Base-by-base conservation (phyloP, 192 early-diverging fungal genomes). In the Podila minutissima region DNA sequence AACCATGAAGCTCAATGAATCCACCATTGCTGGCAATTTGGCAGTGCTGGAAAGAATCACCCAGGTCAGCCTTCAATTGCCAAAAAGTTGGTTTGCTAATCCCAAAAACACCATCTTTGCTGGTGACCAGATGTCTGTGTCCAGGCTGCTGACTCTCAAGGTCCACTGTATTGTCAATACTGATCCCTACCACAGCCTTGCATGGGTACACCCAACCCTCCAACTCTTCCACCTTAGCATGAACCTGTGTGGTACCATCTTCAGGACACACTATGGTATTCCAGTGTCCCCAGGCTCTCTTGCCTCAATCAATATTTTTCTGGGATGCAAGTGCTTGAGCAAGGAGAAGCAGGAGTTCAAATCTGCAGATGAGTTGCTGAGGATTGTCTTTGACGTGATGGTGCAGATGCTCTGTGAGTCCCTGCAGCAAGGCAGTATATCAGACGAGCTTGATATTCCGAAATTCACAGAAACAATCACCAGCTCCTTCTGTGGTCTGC, bases 1-100 rank as follows among this genome's bases (percentile, higher is more conserved):
- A 41, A 69, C 67, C 67, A 69, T 69, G 67, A 50, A 17, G 67
- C 41, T 69, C 17, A 59, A 69, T n/a, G 67, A 69, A 69, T 69
- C 58, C 11, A 69, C 58, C 37, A 69, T 67, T 67, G 66, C 64
- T 32, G 68, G 68, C 37, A 69, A 69, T 62, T 50, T 61, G 59
- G 68, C 59, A 49, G 69, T 71, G 48, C 46, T 71, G 49, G 69
- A 71, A 22, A 62, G 46, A 62, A 63, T 71, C 29, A 71, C 61
- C 9, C 17, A 24, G 60, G 61, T 29, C 0, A 49, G 46, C 49
- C 48, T 71, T 62, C 60, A 71, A 53, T 26, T 62, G 69, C 60
- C 69, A 5, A 50, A 71, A 62, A 22, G 9, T 13, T 71, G 69
- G 69, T 71, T 71, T 62, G 67, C 5, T 2, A 10, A 71, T 32